Conservation (phyloP, 1,139 yeast genomes). For the Hanseniaspora uvarum region DNA sequence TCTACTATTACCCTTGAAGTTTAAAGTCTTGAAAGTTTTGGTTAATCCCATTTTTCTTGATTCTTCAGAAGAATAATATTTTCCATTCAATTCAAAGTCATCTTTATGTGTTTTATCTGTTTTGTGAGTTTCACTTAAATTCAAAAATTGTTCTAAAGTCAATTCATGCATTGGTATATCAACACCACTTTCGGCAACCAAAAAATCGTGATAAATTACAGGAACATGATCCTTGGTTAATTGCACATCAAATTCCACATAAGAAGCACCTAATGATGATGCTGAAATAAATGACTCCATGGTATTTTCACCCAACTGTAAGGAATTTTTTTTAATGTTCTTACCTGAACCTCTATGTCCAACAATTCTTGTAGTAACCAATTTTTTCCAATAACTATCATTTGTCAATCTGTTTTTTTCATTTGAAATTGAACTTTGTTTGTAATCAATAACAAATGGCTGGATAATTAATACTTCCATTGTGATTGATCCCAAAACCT, state of each 20-base stretch:
- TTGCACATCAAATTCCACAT: slow-evolving; percentile 94
- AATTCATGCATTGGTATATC: slow-evolving; percentile 93
- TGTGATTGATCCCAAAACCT: slow-evolving; percentile 63
- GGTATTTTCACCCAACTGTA: slow-evolving; percentile 93
- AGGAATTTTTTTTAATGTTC: slow-evolving; percentile 60
- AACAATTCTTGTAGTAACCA: slow-evolving; percentile 80
- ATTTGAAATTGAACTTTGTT: slow-evolving; percentile 37
- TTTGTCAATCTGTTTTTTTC: slow-evolving; percentile 38
- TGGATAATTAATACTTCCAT: slow-evolving; percentile 67
- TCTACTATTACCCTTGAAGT: slow-evolving; percentile 83
- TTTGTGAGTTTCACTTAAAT: slow-evolving; percentile 34
- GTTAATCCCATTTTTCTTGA: slow-evolving; percentile 70
- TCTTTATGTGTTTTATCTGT: slow-evolving; percentile 10
- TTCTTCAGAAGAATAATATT: slow-evolving; percentile 23
- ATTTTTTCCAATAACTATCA: slow-evolving; percentile 85
- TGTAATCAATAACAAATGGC: slow-evolving; percentile 40
- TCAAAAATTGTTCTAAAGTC: slow-evolving; percentile 80
- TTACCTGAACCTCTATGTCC: slow-evolving; percentile 96
- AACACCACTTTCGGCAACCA: slow-evolving; percentile 91
- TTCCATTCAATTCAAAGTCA: slow-evolving; percentile 15
- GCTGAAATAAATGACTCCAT: slow-evolving; percentile 94
- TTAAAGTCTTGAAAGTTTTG: slow-evolving; percentile 74
- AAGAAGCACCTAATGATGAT: slow-evolving; percentile 84
- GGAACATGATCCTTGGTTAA: slow-evolving; percentile 88
- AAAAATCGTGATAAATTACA: slow-evolving; percentile 87